Base-by-base conservation (phyloP, 2,329 filamentous ascomycete species). In the Chalara sp. region DNA sequence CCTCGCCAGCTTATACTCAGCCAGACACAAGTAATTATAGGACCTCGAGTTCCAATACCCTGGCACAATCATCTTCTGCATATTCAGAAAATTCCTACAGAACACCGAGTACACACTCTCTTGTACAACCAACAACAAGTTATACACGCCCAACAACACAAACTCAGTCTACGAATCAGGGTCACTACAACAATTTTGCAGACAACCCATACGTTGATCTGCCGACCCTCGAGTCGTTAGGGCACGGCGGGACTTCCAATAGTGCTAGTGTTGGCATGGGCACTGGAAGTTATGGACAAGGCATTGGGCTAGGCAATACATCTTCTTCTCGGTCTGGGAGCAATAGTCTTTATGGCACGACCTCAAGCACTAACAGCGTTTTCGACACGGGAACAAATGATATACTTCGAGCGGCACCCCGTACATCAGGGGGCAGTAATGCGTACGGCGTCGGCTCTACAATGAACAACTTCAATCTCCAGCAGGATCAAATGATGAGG, bases 151-250 rank as follows among this genome's bases (percentile, higher is more conserved):
- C 57, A 6, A 56, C 61, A 29, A 58, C 51, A 7, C 58, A 62
- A 50, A 50, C 56, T 12, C 59, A 62, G 47, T 45, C 59, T 10
- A 56, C 60, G n/a, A 62, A 64, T 11, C 61, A 63, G 52, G 56
- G 51, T 32, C 59, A 61, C 6, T 65, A 64, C 37, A 54, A 47
- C 44, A 53, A 61, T 42, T 64, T 62, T 42, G 53, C 60, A 4
- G 61, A 63, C 30, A 56, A 61, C 4, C 56, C 62, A 5, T 65
- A 58, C 41, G 56, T 64, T 28, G 62, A 65, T 46, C 53, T 65
- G 1, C 63, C 63, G 8, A 63, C 61, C 8, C 48, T 65, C 0
- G 62, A 65, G 11, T 61, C 59, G 5, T 51, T 65, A 11, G 59
- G 61, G 4, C 61, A 63, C 44, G 54, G 56, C 8, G 50, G 47